Evolutionary conservation across 331 rosid species (phyloP).

Genomic region (Malus hybrid): DNA sequence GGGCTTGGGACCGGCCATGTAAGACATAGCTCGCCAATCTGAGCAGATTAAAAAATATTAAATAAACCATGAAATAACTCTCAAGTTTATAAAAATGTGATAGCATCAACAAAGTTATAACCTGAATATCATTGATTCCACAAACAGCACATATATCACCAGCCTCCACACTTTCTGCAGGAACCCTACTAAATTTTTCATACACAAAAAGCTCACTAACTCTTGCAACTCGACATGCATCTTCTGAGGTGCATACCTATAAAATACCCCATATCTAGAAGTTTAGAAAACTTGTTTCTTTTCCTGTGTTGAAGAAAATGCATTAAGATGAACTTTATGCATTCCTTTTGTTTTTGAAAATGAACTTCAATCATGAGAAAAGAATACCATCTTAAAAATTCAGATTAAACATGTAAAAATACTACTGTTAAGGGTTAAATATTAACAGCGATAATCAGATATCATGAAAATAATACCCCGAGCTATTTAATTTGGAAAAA

Average conservation of each 20-base stretch:
- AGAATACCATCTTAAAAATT: background rate
- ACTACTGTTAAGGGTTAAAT: background rate
- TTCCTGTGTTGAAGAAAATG: background rate
- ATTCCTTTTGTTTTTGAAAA: background rate
- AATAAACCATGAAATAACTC: background rate
- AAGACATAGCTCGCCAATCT: constrained; percentile 99
- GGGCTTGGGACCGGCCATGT: no score
- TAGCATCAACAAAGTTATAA: constrained; percentile 16
- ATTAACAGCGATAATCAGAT: background rate
- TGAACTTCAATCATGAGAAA: background rate
- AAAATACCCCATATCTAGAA: constrained; percentile 18
- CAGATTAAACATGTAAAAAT: background rate
- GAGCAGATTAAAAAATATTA: constrained; percentile 2
- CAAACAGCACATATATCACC: constrained; percentile 99
- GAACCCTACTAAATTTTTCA: constrained; percentile 78
- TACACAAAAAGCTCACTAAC: constrained; percentile 91
- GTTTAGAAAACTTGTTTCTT: background rate
- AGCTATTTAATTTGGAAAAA: background rate
- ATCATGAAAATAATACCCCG: background rate
- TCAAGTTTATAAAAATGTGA: background rate
- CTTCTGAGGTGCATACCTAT: constrained; percentile 85
- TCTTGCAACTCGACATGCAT: constrained; percentile 76
- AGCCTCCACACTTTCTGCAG: constrained; percentile 75
- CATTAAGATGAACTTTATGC: background rate
- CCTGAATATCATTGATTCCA: constrained; percentile 95